Conservation (phyloP, 2,329 filamentous ascomycete genomes). For the Lasiodiplodia gonubiensis region DNA sequence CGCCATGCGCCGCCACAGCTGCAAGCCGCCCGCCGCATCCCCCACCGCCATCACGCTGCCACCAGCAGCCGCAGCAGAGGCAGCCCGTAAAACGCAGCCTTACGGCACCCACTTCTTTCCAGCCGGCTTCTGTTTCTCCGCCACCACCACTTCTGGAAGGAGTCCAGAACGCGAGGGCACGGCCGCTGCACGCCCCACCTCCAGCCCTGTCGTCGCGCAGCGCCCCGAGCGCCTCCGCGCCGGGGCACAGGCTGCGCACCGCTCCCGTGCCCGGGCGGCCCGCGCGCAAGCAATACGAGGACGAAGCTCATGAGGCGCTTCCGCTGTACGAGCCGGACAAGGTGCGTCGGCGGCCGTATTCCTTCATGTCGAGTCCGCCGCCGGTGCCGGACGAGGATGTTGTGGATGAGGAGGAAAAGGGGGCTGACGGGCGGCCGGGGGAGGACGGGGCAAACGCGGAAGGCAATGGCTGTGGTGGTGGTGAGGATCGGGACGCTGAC, state of each 20-base stretch:
- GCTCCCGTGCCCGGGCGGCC: constrained; percentile 17
- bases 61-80: background rate
- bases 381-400: background rate
- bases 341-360: constrained; percentile 7
- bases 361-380: constrained; percentile 16
- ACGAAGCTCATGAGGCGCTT: background rate
- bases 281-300: constrained; percentile 9
- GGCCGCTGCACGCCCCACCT: background rate
- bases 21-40: background rate
- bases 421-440: constrained; percentile 30
- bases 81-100: background rate
- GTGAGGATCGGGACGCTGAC: background rate
- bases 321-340: background rate
- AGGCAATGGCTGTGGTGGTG: background rate
- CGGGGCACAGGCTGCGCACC: constrained; percentile 11
- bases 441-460: background rate
- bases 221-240: background rate
- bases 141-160: constrained; percentile 5
- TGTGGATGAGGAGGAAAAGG: background rate
- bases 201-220: background rate
- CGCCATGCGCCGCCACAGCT: background rate
- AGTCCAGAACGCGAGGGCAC: background rate
- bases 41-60: background rate
- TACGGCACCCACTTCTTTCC: background rate
- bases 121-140: background rate